Evolutionary conservation across 163 green algal genomes (phyloP).

Genomic region (Chlamydomonas reinhardtii): DNA sequence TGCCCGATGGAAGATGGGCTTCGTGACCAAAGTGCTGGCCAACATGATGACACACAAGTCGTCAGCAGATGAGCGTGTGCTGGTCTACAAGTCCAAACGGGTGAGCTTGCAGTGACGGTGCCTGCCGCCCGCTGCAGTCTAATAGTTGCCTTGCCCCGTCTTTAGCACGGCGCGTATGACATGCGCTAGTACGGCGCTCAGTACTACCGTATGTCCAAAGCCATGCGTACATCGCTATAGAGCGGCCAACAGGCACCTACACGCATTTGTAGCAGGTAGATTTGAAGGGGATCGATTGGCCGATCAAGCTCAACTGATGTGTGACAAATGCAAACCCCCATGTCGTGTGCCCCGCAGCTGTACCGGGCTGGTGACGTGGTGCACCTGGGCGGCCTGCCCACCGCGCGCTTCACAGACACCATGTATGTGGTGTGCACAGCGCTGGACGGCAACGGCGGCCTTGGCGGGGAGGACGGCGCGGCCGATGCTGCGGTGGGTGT

Average conservation of each 20-base stretch:
- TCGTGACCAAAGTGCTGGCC: background rate
- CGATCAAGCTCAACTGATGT: too few species aligned
- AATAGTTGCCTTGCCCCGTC: too few species aligned
- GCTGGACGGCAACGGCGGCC: background rate
- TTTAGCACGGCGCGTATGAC: background rate
- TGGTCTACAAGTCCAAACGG: conserved; percentile 4
- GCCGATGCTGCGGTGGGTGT: too few species aligned
- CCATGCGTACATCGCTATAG: too few species aligned
- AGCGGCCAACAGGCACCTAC: too few species aligned
- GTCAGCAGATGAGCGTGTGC: background rate
- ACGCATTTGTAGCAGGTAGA: too few species aligned
- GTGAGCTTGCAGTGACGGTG: background rate
- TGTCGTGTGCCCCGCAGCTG: background rate
- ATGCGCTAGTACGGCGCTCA: too few species aligned
- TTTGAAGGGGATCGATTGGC: too few species aligned
- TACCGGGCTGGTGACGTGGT: background rate
- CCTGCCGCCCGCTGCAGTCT: background rate
- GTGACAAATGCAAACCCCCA: too few species aligned
- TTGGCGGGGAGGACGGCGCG: background rate
- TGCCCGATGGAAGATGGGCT: background rate
- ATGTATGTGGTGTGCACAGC: background rate
- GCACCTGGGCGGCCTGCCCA: background rate
- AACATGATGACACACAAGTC: background rate
- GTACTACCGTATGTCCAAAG: too few species aligned
- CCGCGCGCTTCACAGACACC: background rate